These are phyloP conservation scores for Inga leiocalycina DNA, from an alignment of 306 rosid species.

Conservation along the genomic window DNA sequence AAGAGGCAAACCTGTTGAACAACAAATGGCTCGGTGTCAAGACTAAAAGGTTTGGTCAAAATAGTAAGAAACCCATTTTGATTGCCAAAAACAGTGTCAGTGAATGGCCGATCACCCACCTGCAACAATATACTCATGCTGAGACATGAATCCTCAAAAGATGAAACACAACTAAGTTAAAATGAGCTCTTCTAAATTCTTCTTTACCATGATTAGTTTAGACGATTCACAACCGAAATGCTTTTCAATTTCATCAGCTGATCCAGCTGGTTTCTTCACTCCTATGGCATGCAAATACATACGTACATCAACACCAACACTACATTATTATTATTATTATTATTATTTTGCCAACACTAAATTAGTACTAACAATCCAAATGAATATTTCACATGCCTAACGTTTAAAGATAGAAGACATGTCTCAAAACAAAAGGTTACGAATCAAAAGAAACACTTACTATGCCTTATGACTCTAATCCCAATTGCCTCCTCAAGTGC, in stretches of 20 bases:
- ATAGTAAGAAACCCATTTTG: constrained; percentile 84
- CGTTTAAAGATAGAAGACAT: constrained; percentile 25
- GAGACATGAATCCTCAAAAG: constrained; percentile 27
- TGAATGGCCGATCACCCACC: constrained; percentile 99
- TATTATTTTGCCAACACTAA: background rate
- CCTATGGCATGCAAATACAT: constrained; percentile 44
- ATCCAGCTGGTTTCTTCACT: constrained; percentile 92
- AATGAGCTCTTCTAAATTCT: constrained; percentile 27
- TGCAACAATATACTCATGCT: constrained; percentile 38
- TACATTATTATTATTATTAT: no score
- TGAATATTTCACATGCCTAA: constrained; percentile 21
- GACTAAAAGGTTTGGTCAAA: constrained; percentile 87
- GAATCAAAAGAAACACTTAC: constrained; percentile 61
- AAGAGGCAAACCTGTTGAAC: constrained; percentile 77
- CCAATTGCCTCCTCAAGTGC: constrained; percentile 75
- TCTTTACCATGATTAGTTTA: constrained; percentile 75
- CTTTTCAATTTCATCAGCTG: constrained; percentile 93
- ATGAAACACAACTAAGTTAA: constrained; percentile 12
- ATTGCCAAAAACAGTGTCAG: constrained; percentile 89
- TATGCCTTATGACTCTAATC: constrained; percentile 86
- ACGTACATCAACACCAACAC: constrained; percentile 35
- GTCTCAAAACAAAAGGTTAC: constrained; percentile 17
- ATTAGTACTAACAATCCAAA: constrained; percentile 5
- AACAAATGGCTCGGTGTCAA: constrained; percentile 74
- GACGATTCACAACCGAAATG: constrained; percentile 85